These are phyloP conservation scores for Chalciporus piperatus DNA, from an alignment of 768 basidiomycete species.

Conservation along the genomic window DNA sequence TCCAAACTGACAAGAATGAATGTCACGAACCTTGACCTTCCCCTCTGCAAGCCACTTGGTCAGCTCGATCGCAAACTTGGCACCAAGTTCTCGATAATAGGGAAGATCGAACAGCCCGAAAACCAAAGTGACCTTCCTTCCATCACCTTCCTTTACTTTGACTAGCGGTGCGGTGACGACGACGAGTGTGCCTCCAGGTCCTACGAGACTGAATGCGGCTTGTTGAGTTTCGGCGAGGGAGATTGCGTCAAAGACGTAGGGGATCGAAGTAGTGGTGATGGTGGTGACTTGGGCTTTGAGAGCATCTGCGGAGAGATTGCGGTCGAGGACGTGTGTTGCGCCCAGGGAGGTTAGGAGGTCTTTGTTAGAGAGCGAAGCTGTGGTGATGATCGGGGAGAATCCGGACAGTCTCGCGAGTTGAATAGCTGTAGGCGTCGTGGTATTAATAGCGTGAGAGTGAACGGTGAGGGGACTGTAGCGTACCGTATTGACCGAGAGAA, in stretches of 20 bases:
- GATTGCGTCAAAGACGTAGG: slow-evolving; percentile 26
- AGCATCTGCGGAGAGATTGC: slow-evolving; percentile 12
- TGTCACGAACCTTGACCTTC: slow-evolving; percentile 15
- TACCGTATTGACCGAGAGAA: slow-evolving; percentile 40
- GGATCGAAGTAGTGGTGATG: background rate
- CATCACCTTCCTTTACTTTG: background rate
- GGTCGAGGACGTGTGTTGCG: slow-evolving; percentile 37
- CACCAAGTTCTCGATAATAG: slow-evolving; percentile 9
- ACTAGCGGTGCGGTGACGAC: background rate
- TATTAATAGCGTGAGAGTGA: background rate
- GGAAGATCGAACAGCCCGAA: slow-evolving; percentile 7
- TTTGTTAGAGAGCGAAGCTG: slow-evolving; percentile 33
- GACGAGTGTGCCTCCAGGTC: slow-evolving; percentile 28
- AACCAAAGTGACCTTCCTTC: slow-evolving; percentile 5
- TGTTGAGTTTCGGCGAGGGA: slow-evolving; percentile 31
- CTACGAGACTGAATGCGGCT: slow-evolving; percentile 28
- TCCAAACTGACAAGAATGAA: no score
- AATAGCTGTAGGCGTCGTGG: slow-evolving; percentile 16
- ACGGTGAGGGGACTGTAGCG: background rate
- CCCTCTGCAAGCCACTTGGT: slow-evolving; percentile 17
- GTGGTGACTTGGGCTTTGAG: slow-evolving; percentile 7
- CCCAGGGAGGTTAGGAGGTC: slow-evolving; percentile 31
- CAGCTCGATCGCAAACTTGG: slow-evolving; percentile 13
- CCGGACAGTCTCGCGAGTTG: slow-evolving; percentile 34
- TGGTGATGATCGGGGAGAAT: slow-evolving; percentile 36